phyloP scores from a whole-genome alignment of 2,329 filamentous ascomycete species.

The Cercospora sojina region DNA sequence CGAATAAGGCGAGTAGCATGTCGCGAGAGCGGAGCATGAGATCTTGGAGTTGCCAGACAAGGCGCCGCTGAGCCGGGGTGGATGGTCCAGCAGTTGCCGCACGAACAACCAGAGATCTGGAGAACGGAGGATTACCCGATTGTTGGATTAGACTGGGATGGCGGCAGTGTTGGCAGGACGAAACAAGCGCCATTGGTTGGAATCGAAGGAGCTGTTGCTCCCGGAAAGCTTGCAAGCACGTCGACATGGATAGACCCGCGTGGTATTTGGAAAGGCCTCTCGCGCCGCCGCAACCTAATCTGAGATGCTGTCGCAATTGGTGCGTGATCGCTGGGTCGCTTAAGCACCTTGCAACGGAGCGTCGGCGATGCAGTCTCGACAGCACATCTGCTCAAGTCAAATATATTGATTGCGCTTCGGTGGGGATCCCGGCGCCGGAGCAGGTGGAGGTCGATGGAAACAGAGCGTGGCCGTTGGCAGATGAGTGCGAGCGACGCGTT shows the following conservation, averaged over 20 bases:
- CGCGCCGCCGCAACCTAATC: conserved; percentile 3
- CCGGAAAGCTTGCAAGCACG: not conserved
- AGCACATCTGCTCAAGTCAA: not conserved
- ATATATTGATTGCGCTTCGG: not conserved
- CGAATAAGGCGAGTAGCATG: not conserved
- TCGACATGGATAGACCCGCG: not conserved
- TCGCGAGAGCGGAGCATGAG: not conserved
- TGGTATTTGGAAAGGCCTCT: not conserved
- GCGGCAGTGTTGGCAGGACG: not conserved
- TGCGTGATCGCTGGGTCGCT: conserved; percentile 6
- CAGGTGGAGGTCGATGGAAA: not conserved
- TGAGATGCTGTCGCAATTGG: conserved; percentile 4
- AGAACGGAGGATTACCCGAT: not conserved
- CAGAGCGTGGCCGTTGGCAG: not conserved
- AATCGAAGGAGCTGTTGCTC: not conserved
- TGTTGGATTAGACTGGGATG: not conserved
- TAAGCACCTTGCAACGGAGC: not conserved
- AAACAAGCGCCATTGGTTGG: not conserved
- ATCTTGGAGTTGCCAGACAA: not conserved
- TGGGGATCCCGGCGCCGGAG: not conserved
- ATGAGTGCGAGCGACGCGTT: not conserved
- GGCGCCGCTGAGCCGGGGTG: not conserved
- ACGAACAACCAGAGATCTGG: not conserved
- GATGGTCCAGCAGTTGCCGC: not conserved
- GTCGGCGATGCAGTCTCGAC: not conserved